A percentile compares a stretch with the other conserved stretches of the same genome.
These are phyloP conservation scores for Alternaria rosae DNA, from an alignment of 2,329 filamentous ascomycete genomes.

Conservation along the genomic window DNA sequence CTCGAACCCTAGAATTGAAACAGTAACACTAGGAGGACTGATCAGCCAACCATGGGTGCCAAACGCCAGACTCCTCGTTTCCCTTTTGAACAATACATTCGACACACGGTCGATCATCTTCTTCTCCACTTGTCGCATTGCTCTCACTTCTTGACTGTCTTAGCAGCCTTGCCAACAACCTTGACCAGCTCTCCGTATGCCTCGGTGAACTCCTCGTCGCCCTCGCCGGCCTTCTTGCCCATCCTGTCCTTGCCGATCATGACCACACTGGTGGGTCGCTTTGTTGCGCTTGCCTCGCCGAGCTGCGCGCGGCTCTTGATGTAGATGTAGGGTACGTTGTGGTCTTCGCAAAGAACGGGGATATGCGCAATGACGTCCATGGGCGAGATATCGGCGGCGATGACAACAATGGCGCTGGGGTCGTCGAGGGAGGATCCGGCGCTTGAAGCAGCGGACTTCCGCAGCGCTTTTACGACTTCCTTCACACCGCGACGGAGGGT, in stretches of 20 bases:
- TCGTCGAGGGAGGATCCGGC: slow-evolving; percentile 63
- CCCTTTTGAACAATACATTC: slow-evolving; percentile 28
- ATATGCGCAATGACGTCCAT: slow-evolving; percentile 99
- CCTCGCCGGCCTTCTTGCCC: slow-evolving; percentile 58
- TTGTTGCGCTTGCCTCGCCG: slow-evolving; percentile 90
- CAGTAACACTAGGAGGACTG: slow-evolving; percentile 4
- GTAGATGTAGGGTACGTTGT: slow-evolving; percentile 96
- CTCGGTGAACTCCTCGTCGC: slow-evolving; percentile 59
- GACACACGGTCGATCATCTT: slow-evolving; percentile 15
- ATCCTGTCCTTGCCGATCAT: slow-evolving; percentile 70
- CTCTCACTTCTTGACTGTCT: slow-evolving; percentile 61
- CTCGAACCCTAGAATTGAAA: not conserved
- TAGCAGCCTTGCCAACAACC: slow-evolving; percentile 65
- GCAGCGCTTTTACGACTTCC: slow-evolving; percentile 97
- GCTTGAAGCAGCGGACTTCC: slow-evolving; percentile 81
- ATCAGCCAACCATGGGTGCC: slow-evolving; percentile 1
- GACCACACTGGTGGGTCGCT: slow-evolving; percentile 94
- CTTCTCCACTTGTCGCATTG: slow-evolving; percentile 8
- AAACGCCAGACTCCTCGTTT: slow-evolving; percentile 26
- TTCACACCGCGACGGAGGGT: slow-evolving; percentile 97
- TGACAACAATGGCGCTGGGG: slow-evolving; percentile 79
- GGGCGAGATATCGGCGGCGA: slow-evolving; percentile 96
- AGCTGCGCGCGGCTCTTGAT: slow-evolving; percentile 91
- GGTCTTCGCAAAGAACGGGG: slow-evolving; percentile 96
- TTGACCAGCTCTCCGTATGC: slow-evolving; percentile 65